Evolutionary conservation across 106 monocot genomes (phyloP).

Genomic region (Alisma plantagoaquatica): DNA sequence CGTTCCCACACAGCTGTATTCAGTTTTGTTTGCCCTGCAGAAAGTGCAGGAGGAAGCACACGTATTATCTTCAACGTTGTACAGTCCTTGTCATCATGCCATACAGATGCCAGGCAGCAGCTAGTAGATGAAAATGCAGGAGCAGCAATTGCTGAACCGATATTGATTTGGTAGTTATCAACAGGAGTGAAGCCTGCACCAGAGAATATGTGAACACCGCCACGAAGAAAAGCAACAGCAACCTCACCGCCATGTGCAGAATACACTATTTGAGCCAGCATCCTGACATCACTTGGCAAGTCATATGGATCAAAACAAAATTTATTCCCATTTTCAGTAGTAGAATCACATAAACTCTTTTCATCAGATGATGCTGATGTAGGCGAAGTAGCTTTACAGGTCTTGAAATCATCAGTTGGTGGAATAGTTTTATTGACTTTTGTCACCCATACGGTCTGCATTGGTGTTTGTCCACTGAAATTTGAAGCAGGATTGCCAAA

Average conservation of each 20-base stretch:
- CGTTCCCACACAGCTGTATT: constrained; percentile 84
- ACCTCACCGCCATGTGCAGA: constrained; percentile 96
- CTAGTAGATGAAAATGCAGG: constrained; percentile 95
- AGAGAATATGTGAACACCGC: constrained; percentile 94
- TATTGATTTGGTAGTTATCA: constrained; percentile 89
- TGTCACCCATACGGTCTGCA: constrained; percentile 93
- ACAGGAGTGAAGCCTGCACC: constrained; percentile 66
- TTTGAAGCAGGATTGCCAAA: constrained; percentile 88
- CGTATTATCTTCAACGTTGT: constrained; percentile 90
- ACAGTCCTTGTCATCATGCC: constrained; percentile 83
- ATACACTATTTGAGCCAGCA: constrained; percentile 91
- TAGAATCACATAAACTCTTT: constrained; percentile 76
- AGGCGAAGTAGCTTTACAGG: constrained; percentile 34
- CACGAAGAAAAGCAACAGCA: constrained; percentile 93
- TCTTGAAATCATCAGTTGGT: constrained; percentile 74
- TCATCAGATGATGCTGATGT: constrained; percentile 59
- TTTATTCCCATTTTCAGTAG: constrained; percentile 61
- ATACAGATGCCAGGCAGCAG: constrained; percentile 95
- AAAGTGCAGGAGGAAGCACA: constrained; percentile 80
- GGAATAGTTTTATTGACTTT: constrained; percentile 93
- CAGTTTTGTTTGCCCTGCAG: constrained; percentile 49
- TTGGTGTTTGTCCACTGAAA: constrained; percentile 89
- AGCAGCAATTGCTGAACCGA: constrained; percentile 85
- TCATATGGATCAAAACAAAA: constrained; percentile 98
- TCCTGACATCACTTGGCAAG: constrained; percentile 96